Conservation (phyloP, 2,329 filamentous ascomycete genomes). For the Beauveria pseudobassiana region DNA sequence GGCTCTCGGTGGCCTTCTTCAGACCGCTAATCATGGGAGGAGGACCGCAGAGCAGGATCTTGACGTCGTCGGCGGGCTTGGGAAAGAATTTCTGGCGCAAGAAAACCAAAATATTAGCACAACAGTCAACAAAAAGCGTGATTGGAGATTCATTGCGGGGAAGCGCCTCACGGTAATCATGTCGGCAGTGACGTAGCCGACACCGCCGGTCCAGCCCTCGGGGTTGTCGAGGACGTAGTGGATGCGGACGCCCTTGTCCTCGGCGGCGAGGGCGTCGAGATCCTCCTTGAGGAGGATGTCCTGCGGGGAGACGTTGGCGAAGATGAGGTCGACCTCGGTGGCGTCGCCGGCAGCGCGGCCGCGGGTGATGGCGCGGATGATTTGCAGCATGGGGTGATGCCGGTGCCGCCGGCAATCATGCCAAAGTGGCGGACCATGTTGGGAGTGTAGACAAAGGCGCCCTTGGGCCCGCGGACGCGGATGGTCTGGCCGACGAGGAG, state of each 20-base stretch:
- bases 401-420: slow-evolving; percentile 96
- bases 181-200: slow-evolving; percentile 89
- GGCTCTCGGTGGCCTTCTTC: slow-evolving; percentile 87
- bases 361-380: slow-evolving; percentile 82
- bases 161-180: slow-evolving; percentile 71
- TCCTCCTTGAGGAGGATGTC: slow-evolving; percentile 94
- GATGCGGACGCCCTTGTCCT: slow-evolving; percentile 76
- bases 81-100: slow-evolving; percentile 63
- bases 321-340: slow-evolving; percentile 90
- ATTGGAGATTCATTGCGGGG: not conserved
- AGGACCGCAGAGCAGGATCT: slow-evolving; percentile 89
- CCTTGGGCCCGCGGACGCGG: slow-evolving; percentile 89
- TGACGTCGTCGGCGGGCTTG: slow-evolving; percentile 76
- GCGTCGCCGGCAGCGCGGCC: slow-evolving; percentile 71
- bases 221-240: slow-evolving; percentile 97
- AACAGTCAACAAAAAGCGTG: not conserved
- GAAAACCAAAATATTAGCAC: slow-evolving; percentile 14
- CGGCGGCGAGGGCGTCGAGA: slow-evolving; percentile 66
- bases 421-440: slow-evolving; percentile 96
- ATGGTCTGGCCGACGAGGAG: slow-evolving; percentile 80
- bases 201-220: slow-evolving; percentile 81
- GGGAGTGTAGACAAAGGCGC: slow-evolving; percentile 92
- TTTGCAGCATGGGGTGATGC: slow-evolving; percentile 97
- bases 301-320: slow-evolving; percentile 88
- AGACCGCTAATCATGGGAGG: slow-evolving; percentile 94